Base-by-base conservation (phyloP, 371 early-diverging fungal genomes). In the Chytridiales sp. region DNA sequence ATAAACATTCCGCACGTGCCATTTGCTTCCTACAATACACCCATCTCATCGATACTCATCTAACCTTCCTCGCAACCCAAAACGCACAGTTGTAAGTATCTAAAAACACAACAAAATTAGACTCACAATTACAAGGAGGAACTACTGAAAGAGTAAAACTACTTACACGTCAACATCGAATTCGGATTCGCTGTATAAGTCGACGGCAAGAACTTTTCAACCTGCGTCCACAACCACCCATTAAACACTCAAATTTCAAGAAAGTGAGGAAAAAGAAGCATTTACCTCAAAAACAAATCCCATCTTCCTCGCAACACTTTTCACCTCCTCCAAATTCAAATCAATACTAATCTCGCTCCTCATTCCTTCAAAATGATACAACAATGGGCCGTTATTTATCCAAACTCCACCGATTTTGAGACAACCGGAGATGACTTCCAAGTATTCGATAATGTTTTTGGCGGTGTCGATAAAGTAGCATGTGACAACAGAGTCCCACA, bases 391-490 rank as follows among this genome's bases (percentile, higher is more conserved):
- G 39, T 90, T 74, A 67, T 97, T 96, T 61, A 97, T 94, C 98
- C 98, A 97, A n/a, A 85, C 71, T 0, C 94, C 96, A 19, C 89
- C 89, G 17, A 82, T 79, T 67, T 87, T 88, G 53, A 97, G 69
- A 13, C 84, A 72, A 17, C 81, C 68, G 62, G 86, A 80, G 57
- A 97, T 90, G 0, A 85, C 81, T 56, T 90, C 89, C 34, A 97
- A 68, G 62, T 96, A 96, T 26, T 88, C 84, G 21, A 92, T 64
- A 31, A 92, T 85, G 64, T 96, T 94, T 62, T 91, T 88, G 21
- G 95, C 95, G 0, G 98, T 96, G 66, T 97, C 98, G 47, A 97
- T 87, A 68, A 96, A 97, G 79, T 92, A 97, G 70, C 95, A 94
- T 0, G 95, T 95, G 0, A 93, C 91, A 1, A 95, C 77, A 1